Base-by-base conservation (phyloP, 2,329 filamentous ascomycete species). In the Alternaria triticina region DNA sequence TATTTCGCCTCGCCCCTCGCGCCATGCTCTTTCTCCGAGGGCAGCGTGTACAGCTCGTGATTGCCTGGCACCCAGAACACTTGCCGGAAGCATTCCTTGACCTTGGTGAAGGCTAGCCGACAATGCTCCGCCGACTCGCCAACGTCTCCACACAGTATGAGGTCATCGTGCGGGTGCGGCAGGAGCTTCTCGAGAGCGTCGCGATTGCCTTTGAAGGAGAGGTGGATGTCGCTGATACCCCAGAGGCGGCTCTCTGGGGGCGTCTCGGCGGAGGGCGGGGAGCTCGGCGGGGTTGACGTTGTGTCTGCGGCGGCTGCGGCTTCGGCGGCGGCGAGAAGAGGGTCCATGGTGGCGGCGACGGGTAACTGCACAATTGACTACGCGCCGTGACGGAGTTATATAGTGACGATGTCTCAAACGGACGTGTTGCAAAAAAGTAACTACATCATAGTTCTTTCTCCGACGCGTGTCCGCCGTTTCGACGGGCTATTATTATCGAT, bases 31-130 rank as follows among this genome's bases (percentile, higher is more conserved):
- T 80, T 76, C 23, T 81, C 71, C 5, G 78, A 73, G 1, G 81
- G 80, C 57, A 87, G 71, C 2, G 84, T 86, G 73, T 88, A 88
- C 10, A 88, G 81, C 77, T 88, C 86, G 67, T 88, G 86, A 70
- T 88, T 88, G 6, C 86, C 86, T 0, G 86, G 86, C 8, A 83
- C 83, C 86, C 86, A 88, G 69, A 83, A 87, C 25, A 87, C 85
- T 33, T 79, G 73, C 40, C 79, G 73, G 74, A 83, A 84, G 59
- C 80, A 78, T 28, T 75, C 70, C 28, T 77, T 83, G 5, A 81
- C 81, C 55, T 77, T 77, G 13, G 68, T 69, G 45, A 81, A 81
- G n/a, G 77, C 78, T 3, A 73, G 61, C 30, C 69, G 74, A 50
- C 78, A 74, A 47, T 81, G 78, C 33, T 79, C 75, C 12, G 64